Base-by-base conservation (phyloP, 192 early-diverging fungal genomes). In the Linnemannia exigua region DNA sequence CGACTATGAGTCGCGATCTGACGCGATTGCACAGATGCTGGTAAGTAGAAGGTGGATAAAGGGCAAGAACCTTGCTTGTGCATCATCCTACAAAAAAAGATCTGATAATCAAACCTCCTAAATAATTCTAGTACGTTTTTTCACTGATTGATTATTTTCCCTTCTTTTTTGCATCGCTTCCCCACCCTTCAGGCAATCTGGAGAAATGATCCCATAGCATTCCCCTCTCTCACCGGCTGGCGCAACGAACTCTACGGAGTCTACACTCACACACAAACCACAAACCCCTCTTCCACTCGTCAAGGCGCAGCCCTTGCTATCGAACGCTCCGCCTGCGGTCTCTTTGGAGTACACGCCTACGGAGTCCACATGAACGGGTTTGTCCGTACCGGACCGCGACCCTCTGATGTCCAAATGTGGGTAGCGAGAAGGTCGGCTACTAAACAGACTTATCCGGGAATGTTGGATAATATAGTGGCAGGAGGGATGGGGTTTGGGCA, bases 341-440 rank as follows among this genome's bases (percentile, higher is more conserved):
- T 96, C 44, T 94, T 99, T 90, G 98, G 97, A 9, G 88, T 98
- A 0, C 91, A 95, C 20, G 92, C 94, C 4, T 99, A 94, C 76
- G 98, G 98, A 25, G 95, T 95, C 33, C 97, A 99, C 87, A 67
- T 99, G 69, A 99, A 97, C 88, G 97, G 94, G 0, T 96, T 88
- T 84, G 89, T 93, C 2, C 81, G 87, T 0, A 88, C 87, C 8
- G 74, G 74, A 4, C 74, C 77, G 2, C 67, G 74, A 0, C 76
- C 87, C 1, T 89, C 87, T 0, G 63, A 89, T 22, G 79, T 95
- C 19, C 89, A 92, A 51, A 95, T 99, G 95, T 99, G 98, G 98
- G 91, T 98, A 44, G 98, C 95, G 1, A 87, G 91, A 72, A 93
- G 98, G 14, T 92, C 95, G 16, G 33, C 80, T 14, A 94, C 90